These are phyloP conservation scores for Suhomyces terraborum DNA, from an alignment of 1,139 yeast species.

Conservation along the genomic window DNA sequence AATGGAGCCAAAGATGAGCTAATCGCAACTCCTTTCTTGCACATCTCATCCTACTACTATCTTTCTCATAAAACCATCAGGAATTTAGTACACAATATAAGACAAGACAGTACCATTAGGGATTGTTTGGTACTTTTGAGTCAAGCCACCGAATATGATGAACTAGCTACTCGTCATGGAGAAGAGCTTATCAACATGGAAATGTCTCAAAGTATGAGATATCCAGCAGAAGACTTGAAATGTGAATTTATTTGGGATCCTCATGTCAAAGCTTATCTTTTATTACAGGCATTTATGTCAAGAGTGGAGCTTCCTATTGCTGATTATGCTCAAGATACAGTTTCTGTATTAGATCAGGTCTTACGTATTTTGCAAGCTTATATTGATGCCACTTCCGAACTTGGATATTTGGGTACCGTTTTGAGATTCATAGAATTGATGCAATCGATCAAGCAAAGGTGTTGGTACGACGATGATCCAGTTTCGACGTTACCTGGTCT, in stretches of 20 bases:
- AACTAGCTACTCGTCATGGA: slow-evolving; percentile 91
- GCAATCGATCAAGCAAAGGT: slow-evolving; percentile 88
- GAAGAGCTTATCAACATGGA: slow-evolving; percentile 92
- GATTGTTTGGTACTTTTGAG: slow-evolving; percentile 73
- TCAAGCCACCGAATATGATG: slow-evolving; percentile 87
- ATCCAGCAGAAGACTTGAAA: slow-evolving; percentile 66
- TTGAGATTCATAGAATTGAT: slow-evolving; percentile 63
- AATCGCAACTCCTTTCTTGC: slow-evolving; percentile 78
- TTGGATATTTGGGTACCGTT: slow-evolving; percentile 69
- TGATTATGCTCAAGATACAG: slow-evolving; percentile 92
- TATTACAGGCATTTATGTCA: slow-evolving; percentile 85
- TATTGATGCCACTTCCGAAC: slow-evolving; percentile 85
- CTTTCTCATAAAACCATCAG: slow-evolving; percentile 89
- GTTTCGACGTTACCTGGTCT: slow-evolving; percentile 74
- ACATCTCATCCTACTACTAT: slow-evolving; percentile 88
- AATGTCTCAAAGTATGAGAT: slow-evolving; percentile 79
- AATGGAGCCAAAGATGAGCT: slow-evolving; percentile 51
- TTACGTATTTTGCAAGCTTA: slow-evolving; percentile 92
- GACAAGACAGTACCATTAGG: slow-evolving; percentile 55
- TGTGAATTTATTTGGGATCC: slow-evolving; percentile 90
- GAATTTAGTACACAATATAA: slow-evolving; percentile 56
- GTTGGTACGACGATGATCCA: slow-evolving; percentile 82
- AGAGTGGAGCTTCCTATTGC: slow-evolving; percentile 88
- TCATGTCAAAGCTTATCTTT: slow-evolving; percentile 84
- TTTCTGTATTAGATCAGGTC: slow-evolving; percentile 90